Percentiles rank a stretch among this genome's conserved stretches.
Conservation (phyloP, 179 eudicot genomes). For the Nepenthes alata region DNA sequence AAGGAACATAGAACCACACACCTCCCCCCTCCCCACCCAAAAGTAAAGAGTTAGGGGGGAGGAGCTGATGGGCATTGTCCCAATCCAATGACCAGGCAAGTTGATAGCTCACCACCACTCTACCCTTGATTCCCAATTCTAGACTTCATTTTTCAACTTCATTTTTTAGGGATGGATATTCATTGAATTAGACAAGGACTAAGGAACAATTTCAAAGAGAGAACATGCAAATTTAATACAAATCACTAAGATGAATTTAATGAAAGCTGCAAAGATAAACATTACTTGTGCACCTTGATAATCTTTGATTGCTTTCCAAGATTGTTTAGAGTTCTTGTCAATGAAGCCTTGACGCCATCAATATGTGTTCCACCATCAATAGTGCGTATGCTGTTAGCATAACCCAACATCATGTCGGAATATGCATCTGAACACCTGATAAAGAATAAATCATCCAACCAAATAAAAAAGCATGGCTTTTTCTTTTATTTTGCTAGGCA, state of each 20-base stretch:
- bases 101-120: no score
- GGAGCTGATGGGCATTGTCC: no score
- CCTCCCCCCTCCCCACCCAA: no score
- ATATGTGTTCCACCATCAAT: slow-evolving; percentile 96
- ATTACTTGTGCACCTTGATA: slow-evolving; percentile 45
- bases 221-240: background rate
- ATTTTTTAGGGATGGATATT: background rate
- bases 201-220: background rate
- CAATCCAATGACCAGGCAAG: no score
- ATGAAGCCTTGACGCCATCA: slow-evolving; percentile 78
- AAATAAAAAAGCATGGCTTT: no score
- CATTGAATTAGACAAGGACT: background rate
- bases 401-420: slow-evolving; percentile 81
- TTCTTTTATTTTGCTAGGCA: background rate
- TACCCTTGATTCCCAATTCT: no score
- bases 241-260: background rate
- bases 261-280: background rate
- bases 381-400: slow-evolving; percentile 97
- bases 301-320: slow-evolving; percentile 71
- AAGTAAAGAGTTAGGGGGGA: no score
- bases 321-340: slow-evolving; percentile 77
- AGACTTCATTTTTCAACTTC: background rate
- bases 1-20: no score
- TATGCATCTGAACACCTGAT: slow-evolving; percentile 97
- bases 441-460: background rate